Conservation (phyloP, 164 flowering plant species). For the Aristolochia fimbriata region DNA sequence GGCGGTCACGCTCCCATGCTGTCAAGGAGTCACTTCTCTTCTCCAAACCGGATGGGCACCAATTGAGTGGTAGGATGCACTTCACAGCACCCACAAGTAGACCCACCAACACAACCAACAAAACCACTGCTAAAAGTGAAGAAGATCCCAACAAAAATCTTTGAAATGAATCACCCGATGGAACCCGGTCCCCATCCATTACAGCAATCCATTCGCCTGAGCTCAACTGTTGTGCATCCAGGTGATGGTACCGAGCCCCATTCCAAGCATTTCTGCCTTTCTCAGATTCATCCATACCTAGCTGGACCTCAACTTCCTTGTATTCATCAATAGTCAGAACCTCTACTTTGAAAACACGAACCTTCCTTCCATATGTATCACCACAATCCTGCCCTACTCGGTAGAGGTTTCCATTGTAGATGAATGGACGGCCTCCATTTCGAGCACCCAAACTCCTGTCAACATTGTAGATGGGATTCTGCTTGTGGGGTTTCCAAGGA, state of each 20-base stretch:
- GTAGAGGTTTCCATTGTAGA: slow-evolving; percentile 53
- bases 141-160: slow-evolving; percentile 56
- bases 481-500: slow-evolving; percentile 88
- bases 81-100: slow-evolving; percentile 65
- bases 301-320: slow-evolving; percentile 72
- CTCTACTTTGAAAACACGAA: slow-evolving; percentile 58
- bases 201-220: slow-evolving; percentile 74
- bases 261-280: slow-evolving; percentile 88
- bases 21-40: slow-evolving; percentile 51
- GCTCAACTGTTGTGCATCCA: slow-evolving; percentile 66
- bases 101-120: slow-evolving; percentile 49
- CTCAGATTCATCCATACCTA: slow-evolving; percentile 35
- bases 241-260: slow-evolving; percentile 81
- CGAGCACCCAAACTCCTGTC: slow-evolving; percentile 64
- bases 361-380: slow-evolving; percentile 65
- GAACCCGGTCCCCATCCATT: slow-evolving; percentile 86
- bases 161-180: slow-evolving; percentile 59
- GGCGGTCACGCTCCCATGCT: slow-evolving; percentile 49
- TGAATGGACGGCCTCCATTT: slow-evolving; percentile 89
- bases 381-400: slow-evolving; percentile 90
- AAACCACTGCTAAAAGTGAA: slow-evolving; percentile 33
- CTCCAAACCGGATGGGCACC: slow-evolving; percentile 41
- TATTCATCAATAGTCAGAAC: slow-evolving; percentile 53
- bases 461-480: slow-evolving; percentile 65
- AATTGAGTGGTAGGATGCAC: slow-evolving; percentile 56